These are phyloP conservation scores for Venturia nashicola DNA, from an alignment of 2,329 filamentous ascomycete species.

Conservation along the genomic window DNA sequence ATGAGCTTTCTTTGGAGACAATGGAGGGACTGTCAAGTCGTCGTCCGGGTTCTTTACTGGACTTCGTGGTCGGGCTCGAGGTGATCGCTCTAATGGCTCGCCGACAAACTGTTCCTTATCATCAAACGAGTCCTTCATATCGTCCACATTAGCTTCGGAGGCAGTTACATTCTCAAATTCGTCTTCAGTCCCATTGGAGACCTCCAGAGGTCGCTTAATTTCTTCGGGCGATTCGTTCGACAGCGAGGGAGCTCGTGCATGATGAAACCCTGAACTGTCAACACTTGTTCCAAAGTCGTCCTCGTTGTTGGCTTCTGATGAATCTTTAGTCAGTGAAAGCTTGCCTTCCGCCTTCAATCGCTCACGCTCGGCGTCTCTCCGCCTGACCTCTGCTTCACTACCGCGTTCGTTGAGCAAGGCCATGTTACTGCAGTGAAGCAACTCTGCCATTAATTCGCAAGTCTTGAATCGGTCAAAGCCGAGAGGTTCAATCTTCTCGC, in stretches of 20 bases:
- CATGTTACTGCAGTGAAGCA: slow-evolving; percentile 98
- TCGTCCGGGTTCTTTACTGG: slow-evolving; percentile 37
- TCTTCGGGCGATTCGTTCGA: slow-evolving; percentile 47
- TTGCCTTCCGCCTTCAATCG: slow-evolving; percentile 65
- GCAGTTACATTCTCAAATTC: slow-evolving; percentile 84
- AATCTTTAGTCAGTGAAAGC: slow-evolving; percentile 40
- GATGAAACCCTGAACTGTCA: slow-evolving; percentile 39
- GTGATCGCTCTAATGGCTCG: slow-evolving; percentile 24
- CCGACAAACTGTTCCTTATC: slow-evolving; percentile 32
- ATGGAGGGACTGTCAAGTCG: slow-evolving; percentile 67
- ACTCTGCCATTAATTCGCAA: slow-evolving; percentile 94
- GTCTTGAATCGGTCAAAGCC: slow-evolving; percentile 98
- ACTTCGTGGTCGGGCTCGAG: slow-evolving; percentile 36
- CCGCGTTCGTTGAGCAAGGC: slow-evolving; percentile 83
- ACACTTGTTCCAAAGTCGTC: slow-evolving; percentile 39
- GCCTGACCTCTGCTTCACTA: slow-evolving; percentile 73
- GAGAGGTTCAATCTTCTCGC: slow-evolving; percentile 78
- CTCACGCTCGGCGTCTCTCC: slow-evolving; percentile 71
- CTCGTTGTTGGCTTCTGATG: slow-evolving; percentile 44
- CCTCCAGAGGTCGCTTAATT: slow-evolving; percentile 53
- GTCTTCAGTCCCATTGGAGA: slow-evolving; percentile 72
- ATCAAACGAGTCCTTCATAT: slow-evolving; percentile 57
- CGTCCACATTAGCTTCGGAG: slow-evolving; percentile 59
- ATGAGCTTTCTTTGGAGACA: slow-evolving; percentile 41
- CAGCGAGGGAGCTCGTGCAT: slow-evolving; percentile 32